phyloP scores from a whole-genome alignment of 208 protist species.

The Leishmania arabica region DNA sequence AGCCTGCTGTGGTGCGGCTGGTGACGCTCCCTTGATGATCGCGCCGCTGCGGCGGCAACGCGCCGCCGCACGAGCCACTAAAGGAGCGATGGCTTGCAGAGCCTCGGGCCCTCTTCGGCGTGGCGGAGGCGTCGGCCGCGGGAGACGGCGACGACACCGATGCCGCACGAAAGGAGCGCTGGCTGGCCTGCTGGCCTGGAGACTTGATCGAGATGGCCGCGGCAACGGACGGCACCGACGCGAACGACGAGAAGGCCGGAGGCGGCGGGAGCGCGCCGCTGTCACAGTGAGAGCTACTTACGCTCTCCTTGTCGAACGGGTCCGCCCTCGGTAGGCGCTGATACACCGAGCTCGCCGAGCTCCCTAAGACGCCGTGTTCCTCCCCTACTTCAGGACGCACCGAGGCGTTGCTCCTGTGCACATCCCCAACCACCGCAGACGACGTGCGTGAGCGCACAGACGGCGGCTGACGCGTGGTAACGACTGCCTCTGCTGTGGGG shows the following conservation, averaged over 20 bases:
- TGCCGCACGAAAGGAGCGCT: not conserved
- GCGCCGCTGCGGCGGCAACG: not conserved
- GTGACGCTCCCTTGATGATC: not conserved
- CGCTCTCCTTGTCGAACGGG: not conserved
- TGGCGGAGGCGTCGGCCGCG: not conserved
- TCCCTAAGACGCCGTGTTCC: too few species aligned
- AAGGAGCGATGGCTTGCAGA: not conserved
- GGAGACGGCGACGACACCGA: not conserved
- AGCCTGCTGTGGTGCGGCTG: conserved; percentile 2
- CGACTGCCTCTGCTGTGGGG: not conserved
- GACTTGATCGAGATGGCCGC: not conserved
- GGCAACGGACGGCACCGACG: not conserved
- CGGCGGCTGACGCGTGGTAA: not conserved
- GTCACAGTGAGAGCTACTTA: not conserved
- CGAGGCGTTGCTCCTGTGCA: not conserved
- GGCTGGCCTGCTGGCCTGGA: not conserved
- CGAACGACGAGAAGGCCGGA: not conserved
- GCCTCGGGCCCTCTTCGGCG: not conserved
- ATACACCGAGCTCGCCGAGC: not conserved
- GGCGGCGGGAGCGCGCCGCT: not conserved
- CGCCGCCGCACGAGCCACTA: not conserved
- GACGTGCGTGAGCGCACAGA: not conserved
- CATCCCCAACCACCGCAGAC: not conserved
- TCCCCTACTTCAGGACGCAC: not conserved
- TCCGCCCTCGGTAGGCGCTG: not conserved